Evolutionary conservation across 177 flowering plant species (phyloP).

Genomic region (Vitis hybrid): DNA sequence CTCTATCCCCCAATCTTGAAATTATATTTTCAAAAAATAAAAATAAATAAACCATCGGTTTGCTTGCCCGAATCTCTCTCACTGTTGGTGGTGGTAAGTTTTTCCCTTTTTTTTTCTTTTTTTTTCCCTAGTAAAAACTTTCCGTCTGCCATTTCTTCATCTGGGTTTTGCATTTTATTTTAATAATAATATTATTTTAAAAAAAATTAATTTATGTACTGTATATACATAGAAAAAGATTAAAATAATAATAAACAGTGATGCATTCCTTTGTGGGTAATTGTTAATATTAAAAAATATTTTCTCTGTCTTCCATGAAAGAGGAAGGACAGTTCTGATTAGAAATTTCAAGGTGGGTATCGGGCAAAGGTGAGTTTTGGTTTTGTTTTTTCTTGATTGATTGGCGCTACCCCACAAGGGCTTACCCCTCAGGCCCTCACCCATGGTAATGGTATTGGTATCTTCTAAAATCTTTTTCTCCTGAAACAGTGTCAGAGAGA

Average conservation of each 20-base stretch:
- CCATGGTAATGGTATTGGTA: conserved; percentile 5
- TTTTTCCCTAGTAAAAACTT: background rate
- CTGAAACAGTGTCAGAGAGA: conserved; percentile 22
- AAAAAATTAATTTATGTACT: no score
- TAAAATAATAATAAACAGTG: background rate
- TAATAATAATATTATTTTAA: background rate
- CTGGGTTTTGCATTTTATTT: conserved; percentile 20
- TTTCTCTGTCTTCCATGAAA: conserved; percentile 14
- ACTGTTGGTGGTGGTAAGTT: conserved; percentile 29
- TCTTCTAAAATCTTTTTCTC: conserved; percentile 7
- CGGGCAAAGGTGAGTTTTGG: conserved; percentile 15
- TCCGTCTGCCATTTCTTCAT: conserved; percentile 22
- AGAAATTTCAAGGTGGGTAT: conserved; percentile 15
- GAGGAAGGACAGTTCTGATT: conserved; percentile 13
- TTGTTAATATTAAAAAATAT: background rate
- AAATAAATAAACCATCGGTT: conserved; percentile 2
- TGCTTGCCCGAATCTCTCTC: conserved; percentile 6
- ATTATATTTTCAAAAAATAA: background rate
- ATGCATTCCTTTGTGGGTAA: background rate
- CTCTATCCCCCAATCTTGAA: background rate
- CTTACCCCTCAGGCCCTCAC: background rate
- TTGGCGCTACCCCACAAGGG: conserved; percentile 7
- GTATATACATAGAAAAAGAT: background rate
- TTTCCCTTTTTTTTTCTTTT: background rate
- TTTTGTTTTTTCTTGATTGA: conserved; percentile 5